These are phyloP conservation scores for Mediolabrus comicus DNA, from an alignment of 108 stramenopile species.

Conservation along the genomic window DNA sequence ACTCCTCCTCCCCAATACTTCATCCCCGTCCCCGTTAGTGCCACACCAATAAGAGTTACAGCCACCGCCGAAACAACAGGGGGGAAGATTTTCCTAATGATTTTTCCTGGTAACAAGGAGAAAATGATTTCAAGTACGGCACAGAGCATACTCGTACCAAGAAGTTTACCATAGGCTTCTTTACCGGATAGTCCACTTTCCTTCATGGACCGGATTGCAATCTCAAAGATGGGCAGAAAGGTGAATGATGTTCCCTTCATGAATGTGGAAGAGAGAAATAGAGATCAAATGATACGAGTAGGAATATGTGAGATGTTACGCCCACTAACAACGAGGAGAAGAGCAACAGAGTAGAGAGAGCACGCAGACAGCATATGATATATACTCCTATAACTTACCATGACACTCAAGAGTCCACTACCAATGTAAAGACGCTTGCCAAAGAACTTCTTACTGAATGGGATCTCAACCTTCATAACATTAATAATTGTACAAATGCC, in stretches of 20 bases:
- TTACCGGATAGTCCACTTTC: conserved; percentile 52
- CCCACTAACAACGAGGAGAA: background rate
- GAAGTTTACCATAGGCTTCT: conserved; percentile 75
- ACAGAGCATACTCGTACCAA: conserved; percentile 75
- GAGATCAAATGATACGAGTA: background rate
- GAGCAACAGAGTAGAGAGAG: background rate
- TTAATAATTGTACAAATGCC: conserved; percentile 74
- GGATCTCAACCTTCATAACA: conserved; percentile 54
- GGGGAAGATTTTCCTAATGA: conserved; percentile 68
- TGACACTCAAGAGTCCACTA: conserved; percentile 71
- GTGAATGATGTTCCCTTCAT: conserved; percentile 60
- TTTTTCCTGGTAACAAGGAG: conserved; percentile 48
- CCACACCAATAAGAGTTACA: conserved; percentile 80
- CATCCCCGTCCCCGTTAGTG: conserved; percentile 78
- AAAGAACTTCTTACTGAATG: conserved; percentile 55
- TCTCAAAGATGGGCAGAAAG: conserved; percentile 80
- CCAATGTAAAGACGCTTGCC: conserved; percentile 54
- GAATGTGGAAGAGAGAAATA: background rate
- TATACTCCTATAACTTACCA: conserved; percentile 40
- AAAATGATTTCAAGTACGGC: conserved; percentile 62
- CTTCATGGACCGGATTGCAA: conserved; percentile 66
- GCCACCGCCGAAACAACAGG: conserved; percentile 70
- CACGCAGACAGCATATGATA: background rate
- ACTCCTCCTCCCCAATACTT: conserved; percentile 88
- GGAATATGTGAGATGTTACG: background rate